Evolutionary conservation across 148 eudicot genomes (phyloP).

Genomic region (Oxyria digyna): DNA sequence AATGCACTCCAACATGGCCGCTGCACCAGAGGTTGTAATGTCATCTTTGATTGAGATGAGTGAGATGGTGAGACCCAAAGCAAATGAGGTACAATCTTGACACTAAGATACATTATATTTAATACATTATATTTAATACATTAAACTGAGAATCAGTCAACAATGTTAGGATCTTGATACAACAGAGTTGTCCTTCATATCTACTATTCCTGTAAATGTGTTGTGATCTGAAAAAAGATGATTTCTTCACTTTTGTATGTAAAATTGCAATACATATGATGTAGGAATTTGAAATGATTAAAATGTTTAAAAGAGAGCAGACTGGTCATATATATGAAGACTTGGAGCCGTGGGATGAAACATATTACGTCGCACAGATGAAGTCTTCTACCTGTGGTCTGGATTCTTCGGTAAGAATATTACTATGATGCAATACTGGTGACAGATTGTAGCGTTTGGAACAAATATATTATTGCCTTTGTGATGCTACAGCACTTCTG

Average conservation of each 20-base stretch:
- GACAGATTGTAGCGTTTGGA: neutral
- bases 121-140: neutral
- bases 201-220: neutral
- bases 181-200: neutral
- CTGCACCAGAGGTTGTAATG: slow-evolving; percentile 65
- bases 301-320: slow-evolving; percentile 45
- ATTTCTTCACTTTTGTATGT: neutral
- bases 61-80: slow-evolving; percentile 59
- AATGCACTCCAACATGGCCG: slow-evolving; percentile 61
- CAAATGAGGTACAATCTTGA: slow-evolving; percentile 48
- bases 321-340: slow-evolving; percentile 41
- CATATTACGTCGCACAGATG: slow-evolving; percentile 68
- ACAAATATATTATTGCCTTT: neutral
- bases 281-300: slow-evolving; percentile 60
- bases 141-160: too few relatives aligned
- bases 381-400: slow-evolving; percentile 55
- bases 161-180: too few relatives aligned
- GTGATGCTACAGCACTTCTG: neutral
- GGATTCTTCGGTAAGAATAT: slow-evolving; percentile 50
- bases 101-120: neutral
- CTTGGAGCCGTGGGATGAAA: slow-evolving; percentile 94
- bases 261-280: neutral
- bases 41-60: slow-evolving; percentile 78
- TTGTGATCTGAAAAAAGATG: neutral
- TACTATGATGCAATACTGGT: neutral